phyloP scores from a whole-genome alignment of 2,329 filamentous ascomycete genomes.

The Endocalyx cinctus region DNA sequence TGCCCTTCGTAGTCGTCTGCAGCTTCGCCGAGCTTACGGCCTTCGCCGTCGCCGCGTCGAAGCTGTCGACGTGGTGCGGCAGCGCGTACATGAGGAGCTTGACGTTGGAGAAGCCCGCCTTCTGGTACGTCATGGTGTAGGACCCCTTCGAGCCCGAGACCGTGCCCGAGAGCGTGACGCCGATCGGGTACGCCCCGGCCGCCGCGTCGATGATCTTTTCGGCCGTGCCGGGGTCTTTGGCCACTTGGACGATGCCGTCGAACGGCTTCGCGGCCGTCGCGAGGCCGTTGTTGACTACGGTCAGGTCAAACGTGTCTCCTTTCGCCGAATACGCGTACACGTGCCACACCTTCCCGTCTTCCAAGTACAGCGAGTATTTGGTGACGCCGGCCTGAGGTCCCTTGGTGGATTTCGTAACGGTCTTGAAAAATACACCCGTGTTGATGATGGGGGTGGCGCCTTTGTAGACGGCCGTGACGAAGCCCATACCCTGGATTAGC shows the following conservation, averaged over 20 bases:
- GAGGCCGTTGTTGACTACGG: conserved; percentile 60
- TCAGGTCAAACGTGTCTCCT: conserved; percentile 61
- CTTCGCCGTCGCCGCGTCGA: conserved; percentile 54
- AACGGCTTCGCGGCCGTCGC: conserved; percentile 65
- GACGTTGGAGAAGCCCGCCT: conserved; percentile 56
- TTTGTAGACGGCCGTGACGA: conserved; percentile 73
- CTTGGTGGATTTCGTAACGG: conserved; percentile 53
- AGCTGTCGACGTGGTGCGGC: conserved; percentile 78
- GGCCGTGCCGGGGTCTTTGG: conserved; percentile 65
- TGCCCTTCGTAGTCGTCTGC: conserved; percentile 80
- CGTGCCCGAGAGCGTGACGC: conserved; percentile 60
- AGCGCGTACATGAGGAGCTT: conserved; percentile 80
- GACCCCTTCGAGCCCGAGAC: conserved; percentile 55
- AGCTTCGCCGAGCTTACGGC: conserved; percentile 55
- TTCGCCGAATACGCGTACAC: conserved; percentile 66
- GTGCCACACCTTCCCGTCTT: conserved; percentile 72
- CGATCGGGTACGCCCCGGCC: conserved; percentile 68
- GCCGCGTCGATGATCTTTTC: conserved; percentile 71
- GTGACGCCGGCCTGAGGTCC: conserved; percentile 59
- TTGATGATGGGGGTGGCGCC: conserved; percentile 68
- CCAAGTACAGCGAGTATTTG: conserved; percentile 72
- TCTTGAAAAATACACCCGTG: conserved; percentile 68
- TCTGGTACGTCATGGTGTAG: conserved; percentile 72
- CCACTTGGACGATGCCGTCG: conserved; percentile 74
- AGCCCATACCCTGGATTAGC: conserved; percentile 84